Percentiles rank a stretch among this genome's conserved stretches.
These are phyloP conservation scores for Candida tetrigidarum DNA, from an alignment of 1,139 yeast species.

Conservation along the genomic window DNA sequence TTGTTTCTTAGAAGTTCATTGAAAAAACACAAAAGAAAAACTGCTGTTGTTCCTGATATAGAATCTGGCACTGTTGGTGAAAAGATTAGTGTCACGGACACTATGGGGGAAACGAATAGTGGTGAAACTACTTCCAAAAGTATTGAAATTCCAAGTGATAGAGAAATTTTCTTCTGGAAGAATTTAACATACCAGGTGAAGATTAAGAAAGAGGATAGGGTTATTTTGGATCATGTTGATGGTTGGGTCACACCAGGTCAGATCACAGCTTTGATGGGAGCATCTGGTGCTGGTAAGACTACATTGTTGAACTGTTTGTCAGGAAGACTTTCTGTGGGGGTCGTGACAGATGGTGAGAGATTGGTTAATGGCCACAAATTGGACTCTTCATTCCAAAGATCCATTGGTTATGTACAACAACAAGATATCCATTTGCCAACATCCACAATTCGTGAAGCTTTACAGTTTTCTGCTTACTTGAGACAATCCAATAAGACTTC, in stretches of 20 bases:
- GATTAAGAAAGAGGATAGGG: constrained; percentile 62
- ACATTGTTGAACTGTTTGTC: constrained; percentile 37
- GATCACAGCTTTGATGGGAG: constrained; percentile 34
- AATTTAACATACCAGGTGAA: constrained; percentile 75
- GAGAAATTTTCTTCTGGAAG: constrained; percentile 76
- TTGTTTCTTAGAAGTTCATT: constrained; percentile 44
- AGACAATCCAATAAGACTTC: constrained; percentile 37
- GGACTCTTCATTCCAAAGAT: constrained; percentile 43
- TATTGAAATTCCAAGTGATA: constrained; percentile 12
- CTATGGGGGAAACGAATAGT: constrained; percentile 31
- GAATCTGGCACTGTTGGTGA: constrained; percentile 7
- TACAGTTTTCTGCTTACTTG: constrained; percentile 38
- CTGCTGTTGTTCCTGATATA: constrained; percentile 7
- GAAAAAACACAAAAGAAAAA: constrained; percentile 8
- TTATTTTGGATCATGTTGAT: constrained; percentile 68
- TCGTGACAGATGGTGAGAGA: constrained; percentile 36
- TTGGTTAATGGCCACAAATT: constrained; percentile 37
- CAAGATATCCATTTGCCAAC: constrained; percentile 42
- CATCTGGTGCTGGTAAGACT: constrained; percentile 41
- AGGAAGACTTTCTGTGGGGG: constrained; percentile 38
- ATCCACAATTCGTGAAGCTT: constrained; percentile 42
- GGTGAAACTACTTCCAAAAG: neutral
- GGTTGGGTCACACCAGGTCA: constrained; percentile 57
- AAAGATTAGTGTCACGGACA: constrained; percentile 19
- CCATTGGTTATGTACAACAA: constrained; percentile 46